Percentiles rank a stretch among this genome's conserved stretches.
These are phyloP conservation scores for Coemansia sp. DNA, from an alignment of 192 early-diverging fungal genomes.

Conservation along the genomic window DNA sequence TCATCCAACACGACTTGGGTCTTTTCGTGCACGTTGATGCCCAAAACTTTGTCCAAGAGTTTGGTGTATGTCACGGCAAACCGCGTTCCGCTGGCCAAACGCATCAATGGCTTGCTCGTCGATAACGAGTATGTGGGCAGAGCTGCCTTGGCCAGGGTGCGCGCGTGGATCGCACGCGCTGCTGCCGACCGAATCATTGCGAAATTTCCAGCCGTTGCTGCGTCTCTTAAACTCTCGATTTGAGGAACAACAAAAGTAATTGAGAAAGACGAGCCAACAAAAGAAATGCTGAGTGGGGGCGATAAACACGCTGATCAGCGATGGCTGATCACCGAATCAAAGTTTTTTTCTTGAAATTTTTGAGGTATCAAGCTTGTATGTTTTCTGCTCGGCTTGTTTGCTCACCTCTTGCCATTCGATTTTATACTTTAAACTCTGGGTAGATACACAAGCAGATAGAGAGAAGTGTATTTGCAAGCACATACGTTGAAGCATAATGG, in stretches of 20 bases:
- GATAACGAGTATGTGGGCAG: not conserved
- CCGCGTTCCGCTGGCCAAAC: conserved; percentile 10
- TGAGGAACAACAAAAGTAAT: no score
- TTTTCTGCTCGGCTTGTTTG: conserved; percentile 3
- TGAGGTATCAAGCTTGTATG: not conserved
- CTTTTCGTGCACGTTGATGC: conserved; percentile 34
- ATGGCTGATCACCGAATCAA: conserved; percentile 2
- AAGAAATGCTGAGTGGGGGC: not conserved
- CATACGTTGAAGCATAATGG: conserved; percentile 4
- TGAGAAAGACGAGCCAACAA: not conserved
- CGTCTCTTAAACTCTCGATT: no score
- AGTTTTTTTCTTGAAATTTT: conserved; percentile 3
- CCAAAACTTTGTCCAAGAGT: conserved; percentile 51
- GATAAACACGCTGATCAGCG: not conserved
- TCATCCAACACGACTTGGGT: conserved; percentile 6
- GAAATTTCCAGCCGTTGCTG: not conserved
- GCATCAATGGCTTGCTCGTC: not conserved
- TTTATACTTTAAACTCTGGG: not conserved
- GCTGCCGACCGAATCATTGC: conserved; percentile 15
- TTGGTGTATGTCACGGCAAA: conserved; percentile 25
- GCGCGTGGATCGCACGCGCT: not conserved
- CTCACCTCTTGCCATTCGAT: not conserved
- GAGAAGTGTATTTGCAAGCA: not conserved
- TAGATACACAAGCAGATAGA: not conserved
- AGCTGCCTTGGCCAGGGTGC: not conserved